phyloP scores from a whole-genome alignment of 345 rosid species.

The Eucalyptus tenuipes region DNA sequence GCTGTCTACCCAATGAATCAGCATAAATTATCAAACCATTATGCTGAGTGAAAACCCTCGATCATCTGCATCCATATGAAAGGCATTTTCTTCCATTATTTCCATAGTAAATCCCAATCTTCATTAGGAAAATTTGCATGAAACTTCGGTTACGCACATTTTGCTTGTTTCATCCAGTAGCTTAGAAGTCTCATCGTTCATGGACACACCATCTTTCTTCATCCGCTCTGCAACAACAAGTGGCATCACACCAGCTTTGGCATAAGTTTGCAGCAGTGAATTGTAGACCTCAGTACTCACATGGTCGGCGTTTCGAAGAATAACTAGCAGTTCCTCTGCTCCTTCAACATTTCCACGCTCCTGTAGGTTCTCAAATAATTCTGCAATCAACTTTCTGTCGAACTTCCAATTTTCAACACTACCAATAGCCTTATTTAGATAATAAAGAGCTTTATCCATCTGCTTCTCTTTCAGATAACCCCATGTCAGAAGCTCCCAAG shows the following conservation, averaged over 20 bases:
- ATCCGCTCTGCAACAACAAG: slow-evolving; percentile 58
- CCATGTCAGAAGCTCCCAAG: slow-evolving; percentile 83
- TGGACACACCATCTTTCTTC: slow-evolving; percentile 49
- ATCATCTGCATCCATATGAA: neutral
- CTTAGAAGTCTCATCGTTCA: slow-evolving; percentile 51
- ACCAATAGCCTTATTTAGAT: slow-evolving; percentile 50
- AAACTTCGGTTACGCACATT: slow-evolving; percentile 53
- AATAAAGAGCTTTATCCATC: slow-evolving; percentile 42
- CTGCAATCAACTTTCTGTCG: slow-evolving; percentile 35
- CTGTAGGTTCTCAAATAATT: slow-evolving; percentile 39
- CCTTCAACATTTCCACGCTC: slow-evolving; percentile 43
- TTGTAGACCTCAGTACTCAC: slow-evolving; percentile 56
- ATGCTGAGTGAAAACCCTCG: neutral
- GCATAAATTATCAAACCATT: neutral
- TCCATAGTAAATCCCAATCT: neutral
- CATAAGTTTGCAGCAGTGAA: slow-evolving; percentile 59
- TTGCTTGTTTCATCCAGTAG: slow-evolving; percentile 50
- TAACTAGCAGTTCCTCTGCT: slow-evolving; percentile 55
- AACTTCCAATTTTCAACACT: slow-evolving; percentile 63
- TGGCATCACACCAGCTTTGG: slow-evolving; percentile 74
- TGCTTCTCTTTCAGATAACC: slow-evolving; percentile 41
- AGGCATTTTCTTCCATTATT: neutral
- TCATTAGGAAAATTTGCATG: slow-evolving; percentile 14
- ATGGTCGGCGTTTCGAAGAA: slow-evolving; percentile 52
- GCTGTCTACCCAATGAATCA: neutral